Base-by-base conservation (phyloP, 208 protist species). In the Balamuthia mandrillaris region DNA sequence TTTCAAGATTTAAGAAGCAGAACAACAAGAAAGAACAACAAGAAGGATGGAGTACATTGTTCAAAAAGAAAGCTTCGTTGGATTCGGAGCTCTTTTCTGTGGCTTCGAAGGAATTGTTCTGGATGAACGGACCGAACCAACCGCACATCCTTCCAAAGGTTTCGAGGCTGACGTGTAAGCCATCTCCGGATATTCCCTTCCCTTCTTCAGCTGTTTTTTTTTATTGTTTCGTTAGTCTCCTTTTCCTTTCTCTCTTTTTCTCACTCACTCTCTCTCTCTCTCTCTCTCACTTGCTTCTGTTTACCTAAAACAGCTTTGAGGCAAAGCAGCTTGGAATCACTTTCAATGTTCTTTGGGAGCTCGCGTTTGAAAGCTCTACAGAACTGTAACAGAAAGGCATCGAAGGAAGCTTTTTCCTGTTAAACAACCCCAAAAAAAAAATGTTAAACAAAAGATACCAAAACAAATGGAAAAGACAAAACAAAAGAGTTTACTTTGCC, bases 101-200 rank as follows among this genome's bases (percentile, higher is more conserved):
- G 5, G 16, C 52, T 9, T 60, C 2, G 0, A 5, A 14, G 70
- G 2, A 24, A 35, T 4, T 31, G 5, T 10, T 16, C 12, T 54
- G 47, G 47, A 27, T 33, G 47, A 31, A 60, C 18, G 74, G 74
- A 21, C 74, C 74, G 74, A 82, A 82, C 74, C 74, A 82, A 3
- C 74, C 33, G 74, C 74, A 35, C 51, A n/a, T 7, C 58, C 74
- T 45, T 7, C 24, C n/a, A 35, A 51, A 24, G 49, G 49, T 52
- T 82, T 52, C 51, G 74, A 65, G 16, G 33, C 21, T n/a, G 27
- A 37, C 14, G 29, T 45, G 0, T 51, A 42, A 6, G 51, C 16
- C 45, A 66, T 27, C 45, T 81, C 16, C 60, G 29, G 16, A 68
- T 14, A 27, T 10, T 35, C 12, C 16, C 18, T 39, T 12, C n/a